These are phyloP conservation scores for Fusarium papillatum DNA, from an alignment of 2,329 filamentous ascomycete genomes.

Conservation along the genomic window DNA sequence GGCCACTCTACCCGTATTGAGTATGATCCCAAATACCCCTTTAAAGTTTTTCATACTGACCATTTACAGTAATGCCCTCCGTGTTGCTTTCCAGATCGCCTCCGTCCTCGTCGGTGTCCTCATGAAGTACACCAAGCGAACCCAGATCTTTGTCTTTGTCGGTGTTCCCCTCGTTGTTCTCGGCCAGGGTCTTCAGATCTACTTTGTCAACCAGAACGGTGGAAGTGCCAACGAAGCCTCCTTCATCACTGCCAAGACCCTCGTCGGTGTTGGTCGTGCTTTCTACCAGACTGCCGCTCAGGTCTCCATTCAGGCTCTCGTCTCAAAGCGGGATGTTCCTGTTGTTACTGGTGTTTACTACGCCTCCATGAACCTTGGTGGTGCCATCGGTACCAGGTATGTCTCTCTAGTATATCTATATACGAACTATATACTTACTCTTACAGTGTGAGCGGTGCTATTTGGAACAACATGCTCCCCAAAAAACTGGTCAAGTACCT, in stretches of 20 bases:
- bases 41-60: not conserved
- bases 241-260: slow-evolving; percentile 51
- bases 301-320: slow-evolving; percentile 49
- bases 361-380: slow-evolving; percentile 51
- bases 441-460: slow-evolving; percentile 50
- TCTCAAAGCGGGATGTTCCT: slow-evolving; percentile 50
- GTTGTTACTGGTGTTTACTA: slow-evolving; percentile 52
- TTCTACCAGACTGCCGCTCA: slow-evolving; percentile 46
- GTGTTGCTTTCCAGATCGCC: slow-evolving; percentile 53
- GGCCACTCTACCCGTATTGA: slow-evolving; percentile 54
- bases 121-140: slow-evolving; percentile 53
- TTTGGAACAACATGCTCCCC: slow-evolving; percentile 49
- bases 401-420: not conserved
- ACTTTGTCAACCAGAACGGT: slow-evolving; percentile 45
- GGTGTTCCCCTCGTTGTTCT: slow-evolving; percentile 50
- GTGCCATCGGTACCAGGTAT: slow-evolving; percentile 47
- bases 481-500: slow-evolving; percentile 43
- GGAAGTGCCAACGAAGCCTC: slow-evolving; percentile 47
- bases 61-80: slow-evolving; percentile 41
- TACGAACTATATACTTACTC: too few relatives aligned
- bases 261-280: slow-evolving; percentile 51
- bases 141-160: slow-evolving; percentile 47
- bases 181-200: slow-evolving; percentile 49
- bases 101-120: slow-evolving; percentile 50
- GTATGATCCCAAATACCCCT: slow-evolving; percentile 2